These are phyloP conservation scores for Fusarium sp. DNA, from an alignment of 2,329 filamentous ascomycete species.

Conservation along the genomic window DNA sequence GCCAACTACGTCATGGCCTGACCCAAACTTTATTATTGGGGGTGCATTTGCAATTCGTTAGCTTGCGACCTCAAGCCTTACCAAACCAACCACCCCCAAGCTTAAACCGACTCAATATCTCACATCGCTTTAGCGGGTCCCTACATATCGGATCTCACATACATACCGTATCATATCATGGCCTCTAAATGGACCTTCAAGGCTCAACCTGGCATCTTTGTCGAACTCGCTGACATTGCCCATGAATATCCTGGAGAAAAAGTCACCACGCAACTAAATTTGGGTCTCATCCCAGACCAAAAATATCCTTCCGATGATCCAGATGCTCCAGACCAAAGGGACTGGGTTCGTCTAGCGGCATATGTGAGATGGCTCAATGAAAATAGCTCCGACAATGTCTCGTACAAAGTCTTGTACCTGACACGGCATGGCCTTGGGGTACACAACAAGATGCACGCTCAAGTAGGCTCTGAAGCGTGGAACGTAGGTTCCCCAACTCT, in stretches of 20 bases:
- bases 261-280: conserved; percentile 59
- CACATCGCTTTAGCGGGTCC: neutral
- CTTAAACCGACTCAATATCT: neutral
- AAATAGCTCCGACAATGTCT: conserved; percentile 55
- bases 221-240: conserved; percentile 55
- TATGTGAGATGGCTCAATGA: conserved; percentile 63
- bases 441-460: conserved; percentile 63
- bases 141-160: neutral
- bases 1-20: conserved; percentile 38
- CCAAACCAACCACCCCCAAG: neutral
- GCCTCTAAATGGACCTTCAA: conserved; percentile 42
- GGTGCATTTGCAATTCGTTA: neutral
- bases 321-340: conserved; percentile 51
- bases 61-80: conserved; percentile 1
- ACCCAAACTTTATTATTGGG: neutral
- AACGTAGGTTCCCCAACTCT: conserved; percentile 53
- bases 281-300: conserved; percentile 65
- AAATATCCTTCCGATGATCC: conserved; percentile 58
- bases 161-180: conserved; percentile 18
- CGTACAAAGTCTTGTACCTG: conserved; percentile 66
- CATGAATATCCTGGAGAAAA: conserved; percentile 47
- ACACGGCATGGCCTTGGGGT: conserved; percentile 69
- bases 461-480: conserved; percentile 69
- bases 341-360: conserved; percentile 65
- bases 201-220: conserved; percentile 54